phyloP scores from a whole-genome alignment of 805 yeast species.

The Vanderwaltozyma tropicalis region DNA sequence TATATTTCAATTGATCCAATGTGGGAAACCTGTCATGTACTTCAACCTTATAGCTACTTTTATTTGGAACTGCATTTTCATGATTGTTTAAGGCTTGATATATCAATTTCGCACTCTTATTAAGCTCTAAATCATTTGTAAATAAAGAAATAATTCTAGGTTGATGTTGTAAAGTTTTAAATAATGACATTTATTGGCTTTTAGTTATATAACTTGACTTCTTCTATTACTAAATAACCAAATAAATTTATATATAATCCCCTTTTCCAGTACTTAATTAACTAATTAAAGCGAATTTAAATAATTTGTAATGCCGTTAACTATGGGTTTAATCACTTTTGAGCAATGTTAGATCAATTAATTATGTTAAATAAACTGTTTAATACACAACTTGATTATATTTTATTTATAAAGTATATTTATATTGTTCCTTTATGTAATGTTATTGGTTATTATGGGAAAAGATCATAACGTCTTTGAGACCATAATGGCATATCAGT shows the following conservation, averaged over 20 bases:
- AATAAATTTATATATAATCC: background rate
- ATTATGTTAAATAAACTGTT: no score
- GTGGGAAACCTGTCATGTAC: conserved; percentile 21
- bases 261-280: no score
- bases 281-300: no score
- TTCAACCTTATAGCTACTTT: conserved; percentile 14
- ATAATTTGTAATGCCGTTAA: no score
- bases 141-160: conserved; percentile 41
- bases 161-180: conserved; percentile 35
- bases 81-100: conserved; percentile 6
- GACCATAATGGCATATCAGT: conserved; percentile 65
- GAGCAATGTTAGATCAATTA: no score
- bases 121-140: conserved; percentile 16
- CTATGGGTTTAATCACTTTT: no score
- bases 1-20: conserved; percentile 21
- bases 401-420: no score
- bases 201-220: no score
- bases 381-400: no score
- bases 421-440: no score
- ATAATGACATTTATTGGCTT: conserved; percentile 25
- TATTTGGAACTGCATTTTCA: conserved; percentile 6
- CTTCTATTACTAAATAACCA: background rate
- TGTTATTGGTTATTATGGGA: no score
- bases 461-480: conserved; percentile 47
- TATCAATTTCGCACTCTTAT: conserved; percentile 16